These are phyloP conservation scores for Sphaerostilbella broomeana DNA, from an alignment of 2,329 filamentous ascomycete species.

Conservation along the genomic window DNA sequence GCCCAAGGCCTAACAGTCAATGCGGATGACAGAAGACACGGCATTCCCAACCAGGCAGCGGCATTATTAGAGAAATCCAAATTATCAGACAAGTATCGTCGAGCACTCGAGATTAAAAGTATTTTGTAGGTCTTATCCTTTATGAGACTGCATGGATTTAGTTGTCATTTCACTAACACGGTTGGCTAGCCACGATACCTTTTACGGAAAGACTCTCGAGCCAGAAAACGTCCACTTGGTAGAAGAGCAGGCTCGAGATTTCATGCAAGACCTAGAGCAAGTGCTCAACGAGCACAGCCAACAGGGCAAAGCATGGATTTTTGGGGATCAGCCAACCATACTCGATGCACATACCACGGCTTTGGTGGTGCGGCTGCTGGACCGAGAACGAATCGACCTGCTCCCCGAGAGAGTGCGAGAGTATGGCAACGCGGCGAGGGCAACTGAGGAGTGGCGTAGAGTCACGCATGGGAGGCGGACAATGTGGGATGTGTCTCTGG, in stretches of 20 bases:
- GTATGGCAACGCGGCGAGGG: constrained; percentile 18
- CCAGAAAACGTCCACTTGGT: constrained; percentile 20
- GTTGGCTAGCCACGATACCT: constrained; percentile 21
- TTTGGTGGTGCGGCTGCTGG: constrained; percentile 20
- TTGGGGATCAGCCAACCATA: constrained; percentile 24
- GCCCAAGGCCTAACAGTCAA: constrained; percentile 20
- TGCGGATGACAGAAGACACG: constrained; percentile 19
- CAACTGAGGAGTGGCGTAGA: constrained; percentile 22
- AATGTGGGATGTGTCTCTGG: constrained; percentile 18
- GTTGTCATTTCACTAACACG: not conserved
- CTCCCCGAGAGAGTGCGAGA: constrained; percentile 17
- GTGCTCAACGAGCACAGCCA: constrained; percentile 14
- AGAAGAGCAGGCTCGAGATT: constrained; percentile 18
- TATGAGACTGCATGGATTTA: too few species aligned
- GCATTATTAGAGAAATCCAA: constrained; percentile 23
- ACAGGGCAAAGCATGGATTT: constrained; percentile 20
- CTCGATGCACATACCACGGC: constrained; percentile 23
- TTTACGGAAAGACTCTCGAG: constrained; percentile 19
- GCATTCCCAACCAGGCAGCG: constrained; percentile 24
- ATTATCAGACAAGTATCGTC: constrained; percentile 22
- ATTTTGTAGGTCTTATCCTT: constrained; percentile 23
- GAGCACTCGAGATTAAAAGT: constrained; percentile 26
- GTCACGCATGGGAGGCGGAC: constrained; percentile 23
- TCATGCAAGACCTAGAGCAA: constrained; percentile 19
- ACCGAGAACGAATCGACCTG: constrained; percentile 20